Conservation (phyloP, 108 stramenopile genomes). For the Ochromonas danica region DNA sequence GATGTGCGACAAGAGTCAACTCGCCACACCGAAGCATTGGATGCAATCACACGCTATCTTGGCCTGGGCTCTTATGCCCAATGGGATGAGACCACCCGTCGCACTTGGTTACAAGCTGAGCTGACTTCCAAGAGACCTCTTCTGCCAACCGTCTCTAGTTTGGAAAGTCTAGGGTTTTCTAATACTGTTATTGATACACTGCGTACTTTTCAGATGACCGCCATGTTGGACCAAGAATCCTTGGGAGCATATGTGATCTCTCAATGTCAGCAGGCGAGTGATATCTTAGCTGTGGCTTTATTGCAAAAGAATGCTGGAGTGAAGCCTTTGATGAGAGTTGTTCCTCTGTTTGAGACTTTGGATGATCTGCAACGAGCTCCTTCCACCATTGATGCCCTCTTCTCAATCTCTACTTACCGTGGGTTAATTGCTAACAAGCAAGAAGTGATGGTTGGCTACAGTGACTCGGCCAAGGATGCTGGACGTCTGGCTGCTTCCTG, state of each 20-base stretch:
- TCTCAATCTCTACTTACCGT: conserved; percentile 68
- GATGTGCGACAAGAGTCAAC: conserved; percentile 94
- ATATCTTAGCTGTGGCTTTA: conserved; percentile 91
- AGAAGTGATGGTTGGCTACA: conserved; percentile 98
- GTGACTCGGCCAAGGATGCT: conserved; percentile 94
- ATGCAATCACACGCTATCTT: conserved; percentile 83
- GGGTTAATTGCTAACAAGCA: conserved; percentile 78
- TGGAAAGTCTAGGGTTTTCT: conserved; percentile 57
- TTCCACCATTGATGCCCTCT: conserved; percentile 65
- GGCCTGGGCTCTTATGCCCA: conserved; percentile 82
- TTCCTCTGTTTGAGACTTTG: conserved; percentile 93
- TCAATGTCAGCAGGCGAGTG: conserved; percentile 83
- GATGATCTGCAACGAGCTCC: conserved; percentile 79
- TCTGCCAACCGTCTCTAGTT: conserved; percentile 63
- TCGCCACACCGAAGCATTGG: conserved; percentile 80
- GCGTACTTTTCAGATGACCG: conserved; percentile 70
- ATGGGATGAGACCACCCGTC: conserved; percentile 82
- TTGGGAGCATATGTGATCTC: conserved; percentile 94
- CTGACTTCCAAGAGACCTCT: conserved; percentile 81
- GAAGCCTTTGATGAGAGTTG: conserved; percentile 82
- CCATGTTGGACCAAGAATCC: conserved; percentile 69
- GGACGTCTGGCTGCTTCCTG: conserved; percentile 73
- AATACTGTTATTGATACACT: conserved; percentile 55
- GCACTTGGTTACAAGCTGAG: conserved; percentile 78
- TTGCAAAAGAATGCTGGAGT: conserved; percentile 71